Evolutionary conservation across 169 alveolate species (phyloP), one percentile per base, ranked within the genome.

Genomic region (Cryptosporidium tyzzeri): DNA sequence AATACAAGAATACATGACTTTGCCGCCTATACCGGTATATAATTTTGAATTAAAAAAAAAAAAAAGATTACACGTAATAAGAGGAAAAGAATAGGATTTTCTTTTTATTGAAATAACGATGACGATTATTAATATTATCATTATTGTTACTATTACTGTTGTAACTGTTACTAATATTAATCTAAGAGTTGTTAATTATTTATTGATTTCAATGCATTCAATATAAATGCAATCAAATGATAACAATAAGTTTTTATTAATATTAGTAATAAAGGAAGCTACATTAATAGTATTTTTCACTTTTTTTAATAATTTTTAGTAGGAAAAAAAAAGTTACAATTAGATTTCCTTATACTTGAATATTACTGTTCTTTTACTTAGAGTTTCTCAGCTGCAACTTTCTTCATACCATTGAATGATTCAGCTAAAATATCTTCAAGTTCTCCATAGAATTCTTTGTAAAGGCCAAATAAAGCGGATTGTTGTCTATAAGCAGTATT

Each of bases 341-440:
- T 48, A 48, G 55, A 21, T 14, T 48, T 48, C 18, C 21, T 48
- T 41, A 1, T 12, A 48, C 23, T 48, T 48, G 6, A 48, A 48
- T 14, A 16, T 31, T 48, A 48, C 23, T 48, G 12, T 16, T 7
- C 0, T 31, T 31, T 31, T 31, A 31, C 1, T 55, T 41, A 73
- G 37, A 18, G 23, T 29, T 65, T 80, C 5, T 80, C 74, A 62
- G 89, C 74, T n/a, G 80, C 89, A 45, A 65, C 68, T 23, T 59
- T 37, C 37, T 26, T 29, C 89, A 80, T 80, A 2, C 53, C 73
- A 0, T 62, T 80, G 29, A 80, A 44, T 10, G 89, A 80, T 14
- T 80, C 89, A 16, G 89, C 89, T 23, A 80, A 67, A 62, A 80
- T 80, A 37, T 80, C 89, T 33, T 80, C 89, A 6, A 80, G 33